Base-by-base conservation (phyloP, 345 rosid genomes). In the Eucalyptus lansdowneana region DNA sequence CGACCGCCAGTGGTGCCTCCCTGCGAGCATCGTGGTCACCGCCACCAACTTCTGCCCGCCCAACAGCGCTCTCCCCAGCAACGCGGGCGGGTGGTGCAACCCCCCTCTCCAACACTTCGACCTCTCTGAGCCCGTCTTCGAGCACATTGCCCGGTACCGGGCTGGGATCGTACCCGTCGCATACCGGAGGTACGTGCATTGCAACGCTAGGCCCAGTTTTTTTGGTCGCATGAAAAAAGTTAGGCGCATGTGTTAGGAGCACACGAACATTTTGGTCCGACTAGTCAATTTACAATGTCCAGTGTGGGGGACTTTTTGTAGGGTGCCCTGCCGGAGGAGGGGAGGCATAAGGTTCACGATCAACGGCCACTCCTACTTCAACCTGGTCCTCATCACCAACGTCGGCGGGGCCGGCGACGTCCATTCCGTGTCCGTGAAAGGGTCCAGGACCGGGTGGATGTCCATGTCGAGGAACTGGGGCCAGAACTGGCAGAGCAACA, bases 381-480 rank as follows among this genome's bases (percentile, higher is more conserved):
- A 94, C 91, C 90, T 95, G 13, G 94, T 95, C 7, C 91, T 95
- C 27, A 92, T 95, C 21, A 94, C 96, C 12, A 95, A 95, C 49
- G 96, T 94, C 4, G 97, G 96, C 4, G 96, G 95, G 19, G 95
- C 94, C 44, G 95, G 97, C 6, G 95, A 95, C 31, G 93, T 94
- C 29, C 92, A 90, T n/a, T 87, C 91, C 0, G 95, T 93, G 3
- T 92, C 94, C 25, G 88, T 95, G 21, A 95, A 93, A 91, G 97
- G 97, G 15, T 92, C 95, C 2, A 94, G 92, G 88, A 94, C 92
- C 4, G 90, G 86, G 2, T 95, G 97, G 96, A 92, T 91, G 87
- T 89, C 95, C 1, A 95, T 95, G 97, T 93, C 96, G 1, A 92
- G 97, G 51, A 95, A 95, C 92, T 95, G 97, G 97, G 97, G 97